Percentiles rank a stretch among this genome's conserved stretches.
phyloP scores from a whole-genome alignment of 2,329 filamentous ascomycete species.

The Arthrobotrys iridis region DNA sequence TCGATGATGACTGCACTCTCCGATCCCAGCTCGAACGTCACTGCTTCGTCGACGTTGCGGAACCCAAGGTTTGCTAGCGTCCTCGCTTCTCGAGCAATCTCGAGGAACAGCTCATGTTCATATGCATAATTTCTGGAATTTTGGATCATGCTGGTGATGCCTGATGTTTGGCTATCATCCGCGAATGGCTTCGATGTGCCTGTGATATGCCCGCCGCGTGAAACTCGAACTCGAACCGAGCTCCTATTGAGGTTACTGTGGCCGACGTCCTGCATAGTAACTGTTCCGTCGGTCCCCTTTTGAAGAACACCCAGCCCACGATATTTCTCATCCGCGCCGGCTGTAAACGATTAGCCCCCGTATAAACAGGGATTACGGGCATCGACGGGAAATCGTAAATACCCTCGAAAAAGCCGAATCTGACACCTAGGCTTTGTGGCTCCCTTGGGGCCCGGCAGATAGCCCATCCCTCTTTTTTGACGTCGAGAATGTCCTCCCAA shows the following conservation, averaged over 20 bases:
- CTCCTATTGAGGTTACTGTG: constrained; percentile 63
- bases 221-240: constrained; percentile 74
- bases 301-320: constrained; percentile 83
- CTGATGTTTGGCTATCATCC: constrained; percentile 65
- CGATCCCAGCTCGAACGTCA: constrained; percentile 62
- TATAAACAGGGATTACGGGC: constrained; percentile 58
- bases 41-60: constrained; percentile 69
- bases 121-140: constrained; percentile 82
- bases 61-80: constrained; percentile 77
- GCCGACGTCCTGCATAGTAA: constrained; percentile 75
- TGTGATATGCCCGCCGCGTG: constrained; percentile 68
- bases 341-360: constrained; percentile 59
- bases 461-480: constrained; percentile 87
- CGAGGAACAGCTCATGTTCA: constrained; percentile 88
- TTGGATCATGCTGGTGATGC: constrained; percentile 74
- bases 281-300: constrained; percentile 76
- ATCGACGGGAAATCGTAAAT: constrained; percentile 39
- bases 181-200: constrained; percentile 69
- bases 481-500: constrained; percentile 84
- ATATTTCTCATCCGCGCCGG: constrained; percentile 70
- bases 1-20: constrained; percentile 56
- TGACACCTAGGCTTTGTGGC: constrained; percentile 79
- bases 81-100: constrained; percentile 83
- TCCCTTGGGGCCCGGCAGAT: constrained; percentile 80
- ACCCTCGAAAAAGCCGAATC: constrained; percentile 87